Evolutionary conservation across 306 rosid species (phyloP).

Genomic region (Sophora flavescens): DNA sequence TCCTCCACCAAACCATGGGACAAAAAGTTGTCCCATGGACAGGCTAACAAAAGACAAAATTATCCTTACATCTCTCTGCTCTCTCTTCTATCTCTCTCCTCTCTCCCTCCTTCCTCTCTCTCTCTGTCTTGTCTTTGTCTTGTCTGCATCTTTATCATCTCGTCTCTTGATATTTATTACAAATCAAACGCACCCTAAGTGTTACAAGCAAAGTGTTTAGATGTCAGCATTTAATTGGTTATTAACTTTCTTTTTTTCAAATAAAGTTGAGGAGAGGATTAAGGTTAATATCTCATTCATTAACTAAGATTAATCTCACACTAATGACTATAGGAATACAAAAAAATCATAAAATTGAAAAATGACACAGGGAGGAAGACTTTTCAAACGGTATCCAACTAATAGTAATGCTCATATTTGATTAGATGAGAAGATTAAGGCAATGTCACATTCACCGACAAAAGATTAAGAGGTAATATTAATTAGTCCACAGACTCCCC

Average conservation of each 20-base stretch:
- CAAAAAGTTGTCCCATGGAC: too few relatives aligned
- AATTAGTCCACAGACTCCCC: background rate
- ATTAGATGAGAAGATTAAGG: background rate
- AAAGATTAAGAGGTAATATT: background rate
- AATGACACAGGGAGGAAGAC: background rate
- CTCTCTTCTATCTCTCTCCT: too few relatives aligned
- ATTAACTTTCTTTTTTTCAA: background rate
- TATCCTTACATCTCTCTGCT: too few relatives aligned
- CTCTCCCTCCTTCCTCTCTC: too few relatives aligned
- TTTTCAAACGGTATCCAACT: background rate
- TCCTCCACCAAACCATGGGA: too few relatives aligned
- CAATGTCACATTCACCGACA: background rate
- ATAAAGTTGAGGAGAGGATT: background rate
- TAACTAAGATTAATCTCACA: background rate
- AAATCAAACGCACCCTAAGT: too few relatives aligned
- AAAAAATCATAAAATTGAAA: too few relatives aligned
- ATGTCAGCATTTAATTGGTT: background rate
- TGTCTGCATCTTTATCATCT: too few relatives aligned
- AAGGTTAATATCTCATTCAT: slow-evolving; percentile 10
- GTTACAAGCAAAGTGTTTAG: background rate
- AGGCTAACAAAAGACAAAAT: too few relatives aligned
- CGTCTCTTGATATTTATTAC: too few relatives aligned
- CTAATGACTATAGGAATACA: background rate
- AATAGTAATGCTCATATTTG: background rate
- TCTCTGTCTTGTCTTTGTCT: too few relatives aligned